phyloP scores from a whole-genome alignment of 2,329 filamentous ascomycete genomes.

The Phialophora chinensis region DNA sequence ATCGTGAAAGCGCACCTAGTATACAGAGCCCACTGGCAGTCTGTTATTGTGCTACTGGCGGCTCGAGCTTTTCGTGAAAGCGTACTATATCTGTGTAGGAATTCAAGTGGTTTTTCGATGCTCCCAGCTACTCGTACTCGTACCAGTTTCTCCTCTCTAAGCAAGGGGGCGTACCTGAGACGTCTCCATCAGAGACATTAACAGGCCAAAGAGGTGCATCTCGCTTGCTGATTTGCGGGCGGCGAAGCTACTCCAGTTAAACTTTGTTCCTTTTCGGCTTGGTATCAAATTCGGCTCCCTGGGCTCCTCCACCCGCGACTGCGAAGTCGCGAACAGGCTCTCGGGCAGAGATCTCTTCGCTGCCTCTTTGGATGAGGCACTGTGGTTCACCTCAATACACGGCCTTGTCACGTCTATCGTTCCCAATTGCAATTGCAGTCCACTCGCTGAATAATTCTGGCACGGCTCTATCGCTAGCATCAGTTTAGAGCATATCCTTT shows the following conservation, averaged over 20 bases:
- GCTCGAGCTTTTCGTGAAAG: not conserved
- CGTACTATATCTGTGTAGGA: not conserved
- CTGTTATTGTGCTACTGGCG: not conserved
- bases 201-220: not conserved
- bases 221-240: constrained; percentile 5
- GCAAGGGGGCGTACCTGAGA: not conserved
- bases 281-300: constrained; percentile 1
- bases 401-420: constrained; percentile 5
- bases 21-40: not conserved
- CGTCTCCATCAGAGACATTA: not conserved
- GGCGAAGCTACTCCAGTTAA: not conserved
- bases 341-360: not conserved
- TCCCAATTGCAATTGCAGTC: constrained; percentile 7
- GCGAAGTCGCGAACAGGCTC: not conserved
- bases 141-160: not conserved
- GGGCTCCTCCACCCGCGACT: not conserved
- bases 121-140: not conserved
- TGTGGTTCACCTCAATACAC: not conserved
- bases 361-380: not conserved
- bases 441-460: constrained; percentile 7
- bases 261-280: not conserved
- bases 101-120: not conserved
- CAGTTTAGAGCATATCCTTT: not conserved
- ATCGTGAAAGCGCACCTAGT: not conserved
- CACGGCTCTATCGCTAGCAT: not conserved